Evolutionary conservation across 176 grass and related monocot genomes (phyloP).

Genomic region (Poa pratensis): DNA sequence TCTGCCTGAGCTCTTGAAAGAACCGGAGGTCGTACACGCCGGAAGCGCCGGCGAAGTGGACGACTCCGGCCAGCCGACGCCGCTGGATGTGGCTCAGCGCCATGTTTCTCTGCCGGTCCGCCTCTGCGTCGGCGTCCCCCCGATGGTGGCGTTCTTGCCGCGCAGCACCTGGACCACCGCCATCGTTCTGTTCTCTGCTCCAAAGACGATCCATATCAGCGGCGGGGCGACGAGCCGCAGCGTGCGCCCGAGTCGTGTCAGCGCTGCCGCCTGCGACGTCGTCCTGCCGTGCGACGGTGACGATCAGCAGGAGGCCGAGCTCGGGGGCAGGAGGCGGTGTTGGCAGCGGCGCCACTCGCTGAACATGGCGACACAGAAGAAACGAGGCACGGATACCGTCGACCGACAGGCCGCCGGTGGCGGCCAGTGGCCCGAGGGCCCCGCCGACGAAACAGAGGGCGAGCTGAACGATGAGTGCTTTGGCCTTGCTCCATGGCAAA

Average conservation of each 20-base stretch:
- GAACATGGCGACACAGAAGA: background rate
- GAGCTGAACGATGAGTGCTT: slow-evolving; percentile 42
- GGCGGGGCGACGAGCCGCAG: slow-evolving; percentile 55
- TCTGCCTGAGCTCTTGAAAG: too few relatives aligned
- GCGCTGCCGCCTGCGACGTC: slow-evolving; percentile 31
- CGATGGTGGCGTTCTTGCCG: slow-evolving; percentile 38
- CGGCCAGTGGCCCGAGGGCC: slow-evolving; percentile 36
- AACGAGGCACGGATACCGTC: background rate
- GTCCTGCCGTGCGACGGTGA: slow-evolving; percentile 50
- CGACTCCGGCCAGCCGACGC: slow-evolving; percentile 31
- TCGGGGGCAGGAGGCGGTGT: background rate
- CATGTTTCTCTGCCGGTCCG: slow-evolving; percentile 47
- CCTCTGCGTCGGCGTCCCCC: slow-evolving; percentile 15
- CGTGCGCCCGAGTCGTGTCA: slow-evolving; percentile 52
- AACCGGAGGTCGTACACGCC: slow-evolving; percentile 49
- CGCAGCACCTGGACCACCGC: slow-evolving; percentile 41
- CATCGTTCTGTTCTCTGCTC: slow-evolving; percentile 36
- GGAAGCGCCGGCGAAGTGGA: background rate
- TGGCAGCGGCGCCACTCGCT: background rate
- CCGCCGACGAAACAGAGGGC: slow-evolving; percentile 60
- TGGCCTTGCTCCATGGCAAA: slow-evolving; percentile 33
- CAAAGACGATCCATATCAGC: slow-evolving; percentile 66
- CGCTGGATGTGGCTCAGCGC: slow-evolving; percentile 58
- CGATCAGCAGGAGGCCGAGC: slow-evolving; percentile 52
- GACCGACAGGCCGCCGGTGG: slow-evolving; percentile 20